phyloP scores from a whole-genome alignment of 768 basidiomycete genomes.

The Gloeostereum incarnatum region DNA sequence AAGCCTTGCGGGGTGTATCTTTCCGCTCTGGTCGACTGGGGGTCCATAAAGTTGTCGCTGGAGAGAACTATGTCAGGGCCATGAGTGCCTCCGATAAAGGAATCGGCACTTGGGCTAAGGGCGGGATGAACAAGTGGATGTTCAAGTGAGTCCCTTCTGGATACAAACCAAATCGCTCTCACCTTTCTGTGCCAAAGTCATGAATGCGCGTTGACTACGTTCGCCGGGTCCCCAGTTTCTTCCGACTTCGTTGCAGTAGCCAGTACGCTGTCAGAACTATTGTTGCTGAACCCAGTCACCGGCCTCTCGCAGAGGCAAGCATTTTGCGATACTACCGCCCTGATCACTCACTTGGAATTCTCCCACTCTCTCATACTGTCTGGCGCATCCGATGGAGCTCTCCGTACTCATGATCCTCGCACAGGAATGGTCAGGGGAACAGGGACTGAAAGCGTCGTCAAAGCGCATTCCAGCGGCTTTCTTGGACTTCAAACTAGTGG shows the following conservation, averaged over 20 bases:
- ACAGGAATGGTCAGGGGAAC: conserved; percentile 41
- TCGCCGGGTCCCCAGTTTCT: conserved; percentile 38
- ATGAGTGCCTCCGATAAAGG: conserved; percentile 50
- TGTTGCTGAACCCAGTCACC: conserved; percentile 66
- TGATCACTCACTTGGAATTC: conserved; percentile 56
- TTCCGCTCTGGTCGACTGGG: conserved; percentile 66
- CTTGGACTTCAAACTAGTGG: conserved; percentile 75
- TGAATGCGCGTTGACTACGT: conserved; percentile 23
- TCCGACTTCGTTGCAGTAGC: conserved; percentile 54
- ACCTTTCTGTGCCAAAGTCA: conserved; percentile 1
- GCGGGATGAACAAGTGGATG: conserved; percentile 80
- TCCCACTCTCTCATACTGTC: conserved; percentile 57
- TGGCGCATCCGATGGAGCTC: conserved; percentile 63
- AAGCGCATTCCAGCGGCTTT: conserved; percentile 76
- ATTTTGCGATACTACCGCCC: conserved; percentile 41
- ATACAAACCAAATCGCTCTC: no score
- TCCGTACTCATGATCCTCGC: conserved; percentile 67
- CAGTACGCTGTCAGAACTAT: conserved; percentile 48
- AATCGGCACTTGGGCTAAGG: conserved; percentile 75
- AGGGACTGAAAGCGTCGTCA: conserved; percentile 44
- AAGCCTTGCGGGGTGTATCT: conserved; percentile 58
- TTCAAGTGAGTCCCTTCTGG: conserved; percentile 12
- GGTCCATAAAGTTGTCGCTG: conserved; percentile 68
- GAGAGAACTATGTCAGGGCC: conserved; percentile 73
- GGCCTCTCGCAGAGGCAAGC: conserved; percentile 55